Evolutionary conservation across 1,284 basidiomycete species (phyloP).

Genomic region (Leucoagaricus sp.): DNA sequence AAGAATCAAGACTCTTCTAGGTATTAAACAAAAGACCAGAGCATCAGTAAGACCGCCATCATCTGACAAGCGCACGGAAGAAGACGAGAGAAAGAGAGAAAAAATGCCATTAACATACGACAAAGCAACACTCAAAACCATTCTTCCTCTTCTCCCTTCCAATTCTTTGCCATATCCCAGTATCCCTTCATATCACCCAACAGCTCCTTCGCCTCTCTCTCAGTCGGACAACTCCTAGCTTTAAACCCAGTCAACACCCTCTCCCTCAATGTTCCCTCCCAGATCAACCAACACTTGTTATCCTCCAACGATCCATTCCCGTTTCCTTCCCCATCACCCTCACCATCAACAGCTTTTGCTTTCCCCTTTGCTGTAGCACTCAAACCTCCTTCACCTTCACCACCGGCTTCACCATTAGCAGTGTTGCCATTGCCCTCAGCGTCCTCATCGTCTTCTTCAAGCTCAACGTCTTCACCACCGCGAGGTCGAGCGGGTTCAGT

Average conservation of each 20-base stretch:
- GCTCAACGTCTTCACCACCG: slow-evolving; percentile 68
- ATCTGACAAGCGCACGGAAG: no score
- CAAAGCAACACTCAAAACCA: slow-evolving; percentile 43
- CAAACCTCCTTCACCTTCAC: slow-evolving; percentile 28
- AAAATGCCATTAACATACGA: neutral
- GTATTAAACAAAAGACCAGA: neutral
- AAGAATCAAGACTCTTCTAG: neutral
- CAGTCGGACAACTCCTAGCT: slow-evolving; percentile 84
- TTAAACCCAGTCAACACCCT: slow-evolving; percentile 82
- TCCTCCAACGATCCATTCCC: slow-evolving; percentile 58
- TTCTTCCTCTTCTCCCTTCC: slow-evolving; percentile 77
- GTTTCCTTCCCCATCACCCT: slow-evolving; percentile 32
- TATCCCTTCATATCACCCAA: slow-evolving; percentile 83
- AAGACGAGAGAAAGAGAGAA: neutral
- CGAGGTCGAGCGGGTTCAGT: slow-evolving; percentile 87
- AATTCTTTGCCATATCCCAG: slow-evolving; percentile 94
- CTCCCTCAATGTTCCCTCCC: slow-evolving; percentile 90
- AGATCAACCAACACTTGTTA: slow-evolving; percentile 90
- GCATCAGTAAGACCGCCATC: no score
- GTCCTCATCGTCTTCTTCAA: slow-evolving; percentile 51
- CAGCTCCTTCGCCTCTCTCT: slow-evolving; percentile 82
- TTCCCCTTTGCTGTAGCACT: slow-evolving; percentile 30
- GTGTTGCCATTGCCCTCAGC: slow-evolving; percentile 38
- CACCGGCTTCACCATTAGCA: slow-evolving; percentile 29
- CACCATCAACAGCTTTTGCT: slow-evolving; percentile 31